Evolutionary conservation across 1,139 yeast species (phyloP).

Genomic region (Geotrichum europaeum): DNA sequence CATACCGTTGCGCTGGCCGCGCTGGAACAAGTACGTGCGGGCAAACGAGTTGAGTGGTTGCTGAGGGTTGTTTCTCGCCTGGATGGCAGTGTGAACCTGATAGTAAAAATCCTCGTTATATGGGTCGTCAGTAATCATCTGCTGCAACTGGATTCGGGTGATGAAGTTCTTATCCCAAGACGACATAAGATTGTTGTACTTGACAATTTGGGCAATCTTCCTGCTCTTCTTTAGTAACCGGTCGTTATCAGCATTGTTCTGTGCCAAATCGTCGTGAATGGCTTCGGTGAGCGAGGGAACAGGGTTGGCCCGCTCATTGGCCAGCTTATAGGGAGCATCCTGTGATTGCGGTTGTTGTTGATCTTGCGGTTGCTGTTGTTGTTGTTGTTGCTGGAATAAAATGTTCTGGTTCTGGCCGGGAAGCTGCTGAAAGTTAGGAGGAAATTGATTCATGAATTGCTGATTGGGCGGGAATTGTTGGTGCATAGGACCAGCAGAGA

Average conservation of each 20-base stretch:
- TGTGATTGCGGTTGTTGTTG: conserved; percentile 24
- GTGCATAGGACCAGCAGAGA: conserved; percentile 22
- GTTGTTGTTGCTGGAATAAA: conserved; percentile 28
- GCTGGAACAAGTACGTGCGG: conserved; percentile 88
- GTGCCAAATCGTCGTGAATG: conserved; percentile 34
- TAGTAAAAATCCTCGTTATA: conserved; percentile 94
- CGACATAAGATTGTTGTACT: conserved; percentile 90
- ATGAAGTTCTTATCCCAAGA: conserved; percentile 95
- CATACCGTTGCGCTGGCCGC: conserved; percentile 63
- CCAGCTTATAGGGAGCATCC: conserved; percentile 18
- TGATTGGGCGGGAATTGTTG: conserved; percentile 39
- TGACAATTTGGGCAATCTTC: conserved; percentile 71
- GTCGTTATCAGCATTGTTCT: conserved; percentile 25
- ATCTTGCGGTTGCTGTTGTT: conserved; percentile 24
- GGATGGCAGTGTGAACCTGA: conserved; percentile 87
- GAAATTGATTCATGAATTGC: conserved; percentile 28
- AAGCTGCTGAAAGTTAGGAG: conserved; percentile 27
- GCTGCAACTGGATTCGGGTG: conserved; percentile 88
- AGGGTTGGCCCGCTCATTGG: conserved; percentile 23
- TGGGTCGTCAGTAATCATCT: conserved; percentile 95
- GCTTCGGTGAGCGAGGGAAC: conserved; percentile 27
- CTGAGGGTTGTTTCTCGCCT: conserved; percentile 47
- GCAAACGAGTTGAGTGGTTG: conserved; percentile 62
- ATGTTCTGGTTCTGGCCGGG: conserved; percentile 29
- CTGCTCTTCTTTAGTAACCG: conserved; percentile 64